Evolutionary conservation across 192 early-diverging fungal species (phyloP).

Genomic region (Rhizophlyctis rosea): DNA sequence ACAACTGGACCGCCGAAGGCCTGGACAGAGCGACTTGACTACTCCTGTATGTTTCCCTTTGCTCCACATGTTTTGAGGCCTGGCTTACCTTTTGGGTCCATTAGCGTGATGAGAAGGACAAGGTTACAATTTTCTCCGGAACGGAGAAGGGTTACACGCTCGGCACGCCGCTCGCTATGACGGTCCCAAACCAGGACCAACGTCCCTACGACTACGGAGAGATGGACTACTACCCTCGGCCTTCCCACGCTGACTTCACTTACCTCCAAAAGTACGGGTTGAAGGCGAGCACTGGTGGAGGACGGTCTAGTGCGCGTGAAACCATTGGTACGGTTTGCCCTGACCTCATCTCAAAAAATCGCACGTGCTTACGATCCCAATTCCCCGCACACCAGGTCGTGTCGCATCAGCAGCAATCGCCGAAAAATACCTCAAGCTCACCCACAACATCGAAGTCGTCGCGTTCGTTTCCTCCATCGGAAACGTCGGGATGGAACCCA

Average conservation of each 20-base stretch:
- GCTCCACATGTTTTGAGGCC: neutral
- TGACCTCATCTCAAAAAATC: neutral
- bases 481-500: constrained; percentile 66
- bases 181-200: constrained; percentile 93
- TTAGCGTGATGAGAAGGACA: constrained; percentile 93
- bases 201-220: constrained; percentile 94
- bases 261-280: constrained; percentile 94
- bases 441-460: constrained; percentile 84
- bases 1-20: constrained; percentile 87
- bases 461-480: constrained; percentile 93
- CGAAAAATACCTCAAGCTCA: constrained; percentile 89
- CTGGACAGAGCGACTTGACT: constrained; percentile 93
- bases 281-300: constrained; percentile 93
- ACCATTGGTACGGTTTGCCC: constrained; percentile 73
- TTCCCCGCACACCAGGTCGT: constrained; percentile 54
- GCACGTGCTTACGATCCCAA: no score
- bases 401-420: constrained; percentile 96
- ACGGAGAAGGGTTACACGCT: constrained; percentile 89
- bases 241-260: constrained; percentile 97
- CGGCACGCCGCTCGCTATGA: constrained; percentile 92
- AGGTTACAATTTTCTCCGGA: constrained; percentile 86
- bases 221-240: constrained; percentile 92
- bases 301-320: constrained; percentile 90
- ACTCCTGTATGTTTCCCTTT: constrained; percentile 69
- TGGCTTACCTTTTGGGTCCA: constrained; percentile 6